Evolutionary conservation across 2,329 filamentous ascomycete species (phyloP).

Genomic region (Colletotrichum phormii): DNA sequence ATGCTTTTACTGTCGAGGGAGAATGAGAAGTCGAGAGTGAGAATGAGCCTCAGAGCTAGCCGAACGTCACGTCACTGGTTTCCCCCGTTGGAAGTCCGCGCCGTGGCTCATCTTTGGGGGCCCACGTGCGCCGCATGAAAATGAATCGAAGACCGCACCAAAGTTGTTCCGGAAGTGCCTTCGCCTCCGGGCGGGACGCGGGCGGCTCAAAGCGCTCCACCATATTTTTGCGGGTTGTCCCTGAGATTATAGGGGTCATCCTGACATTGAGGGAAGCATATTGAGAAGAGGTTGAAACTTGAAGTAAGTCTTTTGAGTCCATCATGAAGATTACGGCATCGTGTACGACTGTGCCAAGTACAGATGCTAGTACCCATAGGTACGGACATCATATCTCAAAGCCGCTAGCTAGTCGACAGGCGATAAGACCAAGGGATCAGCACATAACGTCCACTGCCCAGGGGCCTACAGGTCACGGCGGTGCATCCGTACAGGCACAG

Average conservation of each 20-base stretch:
- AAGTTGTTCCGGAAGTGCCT: constrained; percentile 29
- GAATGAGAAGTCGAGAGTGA: neutral
- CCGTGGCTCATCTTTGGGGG: neutral
- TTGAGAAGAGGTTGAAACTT: neutral
- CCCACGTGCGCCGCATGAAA: constrained; percentile 7
- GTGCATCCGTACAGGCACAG: neutral
- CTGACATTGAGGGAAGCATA: neutral
- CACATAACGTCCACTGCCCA: neutral
- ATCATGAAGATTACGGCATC: neutral
- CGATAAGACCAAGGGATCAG: neutral
- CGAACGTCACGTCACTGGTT: neutral
- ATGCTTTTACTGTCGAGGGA: neutral
- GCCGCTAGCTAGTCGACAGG: neutral
- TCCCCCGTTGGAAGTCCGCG: neutral
- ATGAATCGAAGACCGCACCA: constrained; percentile 21
- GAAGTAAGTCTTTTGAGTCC: neutral
- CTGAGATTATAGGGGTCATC: neutral
- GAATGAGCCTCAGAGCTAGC: neutral
- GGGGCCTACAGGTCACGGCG: neutral
- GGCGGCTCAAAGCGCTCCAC: constrained; percentile 22
- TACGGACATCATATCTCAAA: neutral
- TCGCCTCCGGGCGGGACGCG: constrained; percentile 15
- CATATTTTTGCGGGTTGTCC: constrained; percentile 1
- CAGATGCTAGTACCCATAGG: neutral
- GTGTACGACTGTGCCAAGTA: neutral